phyloP scores from a whole-genome alignment of 805 yeast genomes.

The Zygotorulaspora florentina region DNA sequence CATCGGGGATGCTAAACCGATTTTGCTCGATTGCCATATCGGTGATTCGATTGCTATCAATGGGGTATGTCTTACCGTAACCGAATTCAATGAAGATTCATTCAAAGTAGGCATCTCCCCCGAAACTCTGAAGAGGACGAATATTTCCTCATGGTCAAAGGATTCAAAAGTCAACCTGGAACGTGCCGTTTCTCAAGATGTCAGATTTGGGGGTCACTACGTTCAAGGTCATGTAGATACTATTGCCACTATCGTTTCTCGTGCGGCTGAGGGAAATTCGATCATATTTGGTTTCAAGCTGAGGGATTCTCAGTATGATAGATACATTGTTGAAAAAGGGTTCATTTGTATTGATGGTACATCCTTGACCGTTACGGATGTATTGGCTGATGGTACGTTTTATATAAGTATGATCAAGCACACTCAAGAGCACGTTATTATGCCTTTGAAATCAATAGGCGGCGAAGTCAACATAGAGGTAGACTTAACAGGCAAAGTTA shows the following conservation, averaged over 20 bases:
- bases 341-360: constrained; percentile 92
- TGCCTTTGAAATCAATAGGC: constrained; percentile 62
- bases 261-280: constrained; percentile 66
- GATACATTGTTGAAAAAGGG: constrained; percentile 91
- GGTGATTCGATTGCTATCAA: constrained; percentile 93
- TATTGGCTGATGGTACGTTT: constrained; percentile 60
- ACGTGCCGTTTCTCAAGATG: constrained; percentile 75
- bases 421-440: constrained; percentile 75
- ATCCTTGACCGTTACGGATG: constrained; percentile 80
- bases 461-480: constrained; percentile 85
- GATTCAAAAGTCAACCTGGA: constrained; percentile 80
- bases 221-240: constrained; percentile 99
- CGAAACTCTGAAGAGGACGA: constrained; percentile 81
- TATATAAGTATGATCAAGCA: constrained; percentile 88
- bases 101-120: constrained; percentile 93
- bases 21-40: constrained; percentile 75
- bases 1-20: constrained; percentile 54
- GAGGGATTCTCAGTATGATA: constrained; percentile 52
- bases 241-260: constrained; percentile 58
- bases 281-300: constrained; percentile 69
- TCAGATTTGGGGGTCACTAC: constrained; percentile 92
- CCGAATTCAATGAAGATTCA: constrained; percentile 55
- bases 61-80: constrained; percentile 90
- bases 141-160: constrained; percentile 54
- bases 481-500: constrained; percentile 86